phyloP scores from a whole-genome alignment of 495 filamentous ascomycete genomes.

The Talaromyces wortmannii region DNA sequence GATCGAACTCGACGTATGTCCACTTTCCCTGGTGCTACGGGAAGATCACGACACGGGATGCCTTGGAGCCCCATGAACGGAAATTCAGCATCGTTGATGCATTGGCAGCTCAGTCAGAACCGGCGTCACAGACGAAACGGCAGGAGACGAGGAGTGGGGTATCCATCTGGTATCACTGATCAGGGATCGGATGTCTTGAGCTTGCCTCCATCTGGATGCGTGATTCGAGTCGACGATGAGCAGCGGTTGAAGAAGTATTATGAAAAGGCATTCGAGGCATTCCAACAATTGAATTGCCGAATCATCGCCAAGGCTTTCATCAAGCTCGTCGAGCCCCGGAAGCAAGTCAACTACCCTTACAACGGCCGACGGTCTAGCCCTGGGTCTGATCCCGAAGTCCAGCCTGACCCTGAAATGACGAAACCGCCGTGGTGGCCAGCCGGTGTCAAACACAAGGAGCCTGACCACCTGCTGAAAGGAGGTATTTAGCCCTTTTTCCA shows the following conservation, averaged over 20 bases:
- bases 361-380: constrained; percentile 47
- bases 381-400: constrained; percentile 26
- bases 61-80: background rate
- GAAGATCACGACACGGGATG: background rate
- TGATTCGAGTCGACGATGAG: constrained; percentile 49
- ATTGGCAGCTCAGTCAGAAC: constrained; percentile 3
- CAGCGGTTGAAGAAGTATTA: constrained; percentile 57
- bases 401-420: constrained; percentile 33
- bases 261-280: constrained; percentile 50
- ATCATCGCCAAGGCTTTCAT: constrained; percentile 68
- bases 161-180: background rate
- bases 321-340: constrained; percentile 68
- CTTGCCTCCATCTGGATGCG: background rate
- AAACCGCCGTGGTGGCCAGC: constrained; percentile 77
- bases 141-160: background rate
- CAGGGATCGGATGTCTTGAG: background rate
- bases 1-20: background rate
- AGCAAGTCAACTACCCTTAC: constrained; percentile 72
- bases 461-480: constrained; percentile 69
- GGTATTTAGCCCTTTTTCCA: constrained; percentile 34
- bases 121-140: background rate
- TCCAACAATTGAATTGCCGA: constrained; percentile 68
- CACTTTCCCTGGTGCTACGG: background rate
- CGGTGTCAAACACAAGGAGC: constrained; percentile 62
- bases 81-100: background rate